Percentiles rank a stretch among this genome's conserved stretches.
These are phyloP conservation scores for Emericellopsis cladophorae DNA, from an alignment of 2,329 filamentous ascomycete species.

Conservation along the genomic window DNA sequence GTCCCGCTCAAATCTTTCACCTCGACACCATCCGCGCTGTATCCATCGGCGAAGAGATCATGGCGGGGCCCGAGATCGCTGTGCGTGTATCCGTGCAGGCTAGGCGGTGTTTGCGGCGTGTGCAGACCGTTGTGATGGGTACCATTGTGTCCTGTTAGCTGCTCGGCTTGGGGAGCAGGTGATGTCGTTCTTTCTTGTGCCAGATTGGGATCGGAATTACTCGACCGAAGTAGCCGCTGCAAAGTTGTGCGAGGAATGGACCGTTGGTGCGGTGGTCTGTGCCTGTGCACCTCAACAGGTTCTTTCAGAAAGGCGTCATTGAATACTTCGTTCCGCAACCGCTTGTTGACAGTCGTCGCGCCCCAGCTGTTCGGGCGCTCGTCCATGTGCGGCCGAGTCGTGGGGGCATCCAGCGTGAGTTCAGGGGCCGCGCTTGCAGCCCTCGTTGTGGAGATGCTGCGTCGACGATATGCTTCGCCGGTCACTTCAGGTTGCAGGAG, in stretches of 20 bases:
- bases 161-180: slow-evolving; percentile 4
- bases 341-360: slow-evolving; percentile 80
- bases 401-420: slow-evolving; percentile 3
- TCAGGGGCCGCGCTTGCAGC: slow-evolving; percentile 5
- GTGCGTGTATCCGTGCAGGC: slow-evolving; percentile 12
- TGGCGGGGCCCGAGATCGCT: slow-evolving; percentile 19
- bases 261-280: slow-evolving; percentile 58
- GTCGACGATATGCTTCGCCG: slow-evolving; percentile 16
- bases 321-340: slow-evolving; percentile 79
- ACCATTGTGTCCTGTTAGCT: background rate
- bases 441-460: slow-evolving; percentile 18
- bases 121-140: background rate
- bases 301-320: slow-evolving; percentile 84
- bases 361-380: slow-evolving; percentile 65
- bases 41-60: slow-evolving; percentile 6
- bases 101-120: slow-evolving; percentile 1
- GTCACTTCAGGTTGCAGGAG: slow-evolving; percentile 52
- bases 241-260: slow-evolving; percentile 43
- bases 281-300: slow-evolving; percentile 67
- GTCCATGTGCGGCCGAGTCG: slow-evolving; percentile 28
- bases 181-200: background rate
- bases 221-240: slow-evolving; percentile 29
- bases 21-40: slow-evolving; percentile 21
- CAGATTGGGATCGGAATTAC: slow-evolving; percentile 31
- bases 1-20: slow-evolving; percentile 48